Evolutionary conservation across 306 rosid species (phyloP).

Genomic region (Cucurbita argyrosperma): DNA sequence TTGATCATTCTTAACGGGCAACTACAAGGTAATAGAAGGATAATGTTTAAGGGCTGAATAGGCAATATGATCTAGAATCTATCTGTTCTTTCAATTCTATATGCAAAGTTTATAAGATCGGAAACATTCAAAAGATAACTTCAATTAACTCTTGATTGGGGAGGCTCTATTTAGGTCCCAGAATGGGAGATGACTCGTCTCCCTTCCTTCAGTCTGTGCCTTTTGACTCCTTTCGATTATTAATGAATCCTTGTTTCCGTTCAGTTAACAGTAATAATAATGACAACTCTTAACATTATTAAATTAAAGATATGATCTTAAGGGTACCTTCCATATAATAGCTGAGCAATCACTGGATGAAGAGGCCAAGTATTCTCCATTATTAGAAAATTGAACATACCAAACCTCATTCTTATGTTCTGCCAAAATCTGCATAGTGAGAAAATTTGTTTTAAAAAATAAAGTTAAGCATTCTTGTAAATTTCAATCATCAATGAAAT

Average conservation of each 20-base stretch:
- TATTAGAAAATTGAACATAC: conserved; percentile 87
- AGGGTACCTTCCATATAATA: conserved; percentile 79
- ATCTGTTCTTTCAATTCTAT: no score
- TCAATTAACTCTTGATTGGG: no score
- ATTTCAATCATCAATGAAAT: no score
- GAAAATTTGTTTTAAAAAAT: background rate
- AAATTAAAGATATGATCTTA: conserved; percentile 2
- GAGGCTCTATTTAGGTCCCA: background rate
- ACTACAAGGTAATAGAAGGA: no score
- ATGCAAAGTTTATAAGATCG: no score
- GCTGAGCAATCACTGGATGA: conserved; percentile 77
- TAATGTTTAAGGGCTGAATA: no score
- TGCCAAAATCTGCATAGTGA: conserved; percentile 58
- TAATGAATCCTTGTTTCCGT: background rate
- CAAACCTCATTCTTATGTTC: conserved; percentile 85
- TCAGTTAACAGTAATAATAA: background rate
- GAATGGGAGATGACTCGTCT: background rate
- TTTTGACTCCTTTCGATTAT: background rate
- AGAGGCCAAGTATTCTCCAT: conserved; percentile 75
- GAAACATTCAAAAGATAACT: no score
- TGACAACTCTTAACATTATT: background rate
- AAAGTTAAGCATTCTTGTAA: background rate
- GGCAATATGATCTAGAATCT: no score
- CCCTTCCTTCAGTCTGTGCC: background rate
- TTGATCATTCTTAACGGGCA: no score